A percentile compares a stretch with the other conserved stretches of the same genome.
Conservation (phyloP, 148 eudicot species). For the Heliosperma pusillum region DNA sequence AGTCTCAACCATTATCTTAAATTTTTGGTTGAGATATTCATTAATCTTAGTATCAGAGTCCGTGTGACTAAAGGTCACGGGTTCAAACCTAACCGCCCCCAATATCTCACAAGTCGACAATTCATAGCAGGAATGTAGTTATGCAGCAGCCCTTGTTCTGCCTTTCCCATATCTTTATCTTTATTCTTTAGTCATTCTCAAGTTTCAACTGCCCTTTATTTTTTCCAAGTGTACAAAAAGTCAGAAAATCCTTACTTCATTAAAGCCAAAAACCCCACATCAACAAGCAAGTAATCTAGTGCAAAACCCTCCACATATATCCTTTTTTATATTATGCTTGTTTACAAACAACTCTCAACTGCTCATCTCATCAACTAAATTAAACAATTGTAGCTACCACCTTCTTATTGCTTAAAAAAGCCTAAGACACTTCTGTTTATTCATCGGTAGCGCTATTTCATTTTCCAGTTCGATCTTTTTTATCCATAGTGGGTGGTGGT, state of each 20-base stretch:
- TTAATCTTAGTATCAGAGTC: too few species aligned
- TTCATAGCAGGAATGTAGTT: too few species aligned
- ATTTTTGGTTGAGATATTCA: too few species aligned
- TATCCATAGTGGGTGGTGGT: too few species aligned
- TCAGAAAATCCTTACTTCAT: conserved; percentile 4
- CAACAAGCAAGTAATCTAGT: conserved; percentile 14
- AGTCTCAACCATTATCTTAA: too few species aligned
- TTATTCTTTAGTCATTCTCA: conserved; percentile 49
- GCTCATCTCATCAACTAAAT: conserved; percentile 10
- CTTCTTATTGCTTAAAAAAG: too few species aligned
- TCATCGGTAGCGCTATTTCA: conserved; percentile 1
- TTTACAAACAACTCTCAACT: conserved; percentile 30
- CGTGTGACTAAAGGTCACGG: too few species aligned
- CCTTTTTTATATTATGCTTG: conserved; percentile 10
- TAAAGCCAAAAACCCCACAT: neutral
- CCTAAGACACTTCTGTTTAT: neutral
- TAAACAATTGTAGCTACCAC: neutral
- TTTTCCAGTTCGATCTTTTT: neutral
- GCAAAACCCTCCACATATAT: conserved; percentile 19
- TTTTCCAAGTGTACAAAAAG: conserved; percentile 4
- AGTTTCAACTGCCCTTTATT: conserved; percentile 35
- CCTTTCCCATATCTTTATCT: conserved; percentile 23
- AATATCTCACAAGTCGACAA: too few species aligned
- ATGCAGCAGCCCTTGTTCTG: conserved; percentile 6
- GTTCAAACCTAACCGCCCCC: too few species aligned